Evolutionary conservation across 805 yeast genomes (phyloP), one percentile per base, ranked within the genome.

Genomic region (Starmerella kuoi): DNA sequence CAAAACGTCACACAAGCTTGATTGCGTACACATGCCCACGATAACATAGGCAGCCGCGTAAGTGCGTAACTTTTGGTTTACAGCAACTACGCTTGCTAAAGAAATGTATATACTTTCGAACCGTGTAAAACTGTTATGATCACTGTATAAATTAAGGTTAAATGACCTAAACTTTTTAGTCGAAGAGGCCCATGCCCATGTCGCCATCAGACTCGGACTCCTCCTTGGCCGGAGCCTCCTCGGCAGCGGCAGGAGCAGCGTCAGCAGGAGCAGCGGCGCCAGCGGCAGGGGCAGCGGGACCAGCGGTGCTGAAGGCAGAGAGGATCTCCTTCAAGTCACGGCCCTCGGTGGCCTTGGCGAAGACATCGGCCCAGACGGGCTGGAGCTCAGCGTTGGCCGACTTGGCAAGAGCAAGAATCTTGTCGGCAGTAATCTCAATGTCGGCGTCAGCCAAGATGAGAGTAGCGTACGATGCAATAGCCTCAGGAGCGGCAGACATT

Each of bases 121-220:
- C n/a, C n/a, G n/a, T n/a, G n/a, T n/a, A n/a, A n/a, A n/a, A n/a
- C n/a, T n/a, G n/a, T n/a, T n/a, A n/a, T n/a, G n/a, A n/a, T n/a
- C n/a, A n/a, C n/a, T n/a, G n/a, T n/a, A n/a, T n/a, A n/a, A n/a
- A n/a, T n/a, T n/a, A n/a, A n/a, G n/a, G n/a, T n/a, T n/a, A n/a
- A n/a, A 35, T 20, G 8, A n/a, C 31, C 31, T 28, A 28, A 27
- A 21, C 18, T 20, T 58, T 61, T 76, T 88, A 88, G 77, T 86
- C 98, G 77, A 88, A 88, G 68, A 88, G 76, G 75, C 95, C 97
- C 86, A 87, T 81, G 59, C 96, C 97, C 96, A 87, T 85, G 77
- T 85, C 69, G 37, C 53, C 63, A 46, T 73, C 82, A 53, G 72
- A 74, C 58, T 67, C 70, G 49, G 65, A 72, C 61, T 70, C 82